Evolutionary conservation across 495 filamentous ascomycete genomes (phyloP).

Genomic region (Hypomontagnella submonticulosa): DNA sequence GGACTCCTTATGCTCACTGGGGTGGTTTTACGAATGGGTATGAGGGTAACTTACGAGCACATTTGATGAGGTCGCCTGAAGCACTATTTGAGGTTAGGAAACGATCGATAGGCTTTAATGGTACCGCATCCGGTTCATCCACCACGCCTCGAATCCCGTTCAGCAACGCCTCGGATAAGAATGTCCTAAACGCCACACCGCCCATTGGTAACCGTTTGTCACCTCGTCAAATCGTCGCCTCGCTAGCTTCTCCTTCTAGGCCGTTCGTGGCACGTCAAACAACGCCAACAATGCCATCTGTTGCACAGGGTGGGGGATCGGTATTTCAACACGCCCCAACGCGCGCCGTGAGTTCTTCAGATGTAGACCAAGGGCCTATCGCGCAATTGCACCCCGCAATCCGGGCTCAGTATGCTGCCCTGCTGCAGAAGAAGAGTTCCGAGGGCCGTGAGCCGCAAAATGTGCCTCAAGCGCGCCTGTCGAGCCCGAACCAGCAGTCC

Average conservation of each 20-base stretch:
- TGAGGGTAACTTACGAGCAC: constrained; percentile 60
- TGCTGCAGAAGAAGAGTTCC: constrained; percentile 47
- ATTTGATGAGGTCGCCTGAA: constrained; percentile 56
- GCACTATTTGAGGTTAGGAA: constrained; percentile 49
- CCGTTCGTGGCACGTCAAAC: constrained; percentile 17
- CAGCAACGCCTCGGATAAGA: constrained; percentile 26
- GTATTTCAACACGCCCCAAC: constrained; percentile 26
- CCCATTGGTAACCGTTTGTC: not conserved
- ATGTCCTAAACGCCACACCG: not conserved
- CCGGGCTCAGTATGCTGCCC: constrained; percentile 54
- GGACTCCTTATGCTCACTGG: constrained; percentile 62
- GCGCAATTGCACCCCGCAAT: constrained; percentile 59
- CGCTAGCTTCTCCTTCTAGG: constrained; percentile 18
- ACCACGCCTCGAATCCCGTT: constrained; percentile 22
- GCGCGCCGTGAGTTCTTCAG: constrained; percentile 21
- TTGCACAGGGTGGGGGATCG: not conserved
- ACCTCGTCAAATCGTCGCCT: constrained; percentile 24
- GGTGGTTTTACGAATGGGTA: constrained; percentile 68
- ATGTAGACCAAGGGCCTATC: constrained; percentile 37
- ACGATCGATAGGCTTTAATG: constrained; percentile 34
- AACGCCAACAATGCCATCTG: not conserved
- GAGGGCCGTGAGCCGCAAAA: constrained; percentile 32
- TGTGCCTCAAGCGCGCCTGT: not conserved
- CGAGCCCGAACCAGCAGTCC: constrained; percentile 8
- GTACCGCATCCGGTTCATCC: constrained; percentile 11